phyloP scores from a whole-genome alignment of 306 rosid genomes.

The Castanea sativa region DNA sequence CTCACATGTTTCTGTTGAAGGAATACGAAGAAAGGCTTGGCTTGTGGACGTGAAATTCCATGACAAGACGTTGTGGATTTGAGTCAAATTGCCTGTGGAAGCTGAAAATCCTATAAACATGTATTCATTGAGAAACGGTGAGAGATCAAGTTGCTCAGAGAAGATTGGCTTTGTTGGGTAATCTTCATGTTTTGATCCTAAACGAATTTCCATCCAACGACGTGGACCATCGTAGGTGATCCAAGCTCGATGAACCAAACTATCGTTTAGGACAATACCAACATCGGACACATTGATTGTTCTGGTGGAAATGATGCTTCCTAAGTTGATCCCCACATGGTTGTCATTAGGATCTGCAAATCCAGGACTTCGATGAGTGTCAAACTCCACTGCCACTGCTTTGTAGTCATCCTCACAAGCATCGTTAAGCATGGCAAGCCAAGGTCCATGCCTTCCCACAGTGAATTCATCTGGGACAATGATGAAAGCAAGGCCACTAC shows the following conservation, averaged over 20 bases:
- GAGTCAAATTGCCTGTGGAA: constrained; percentile 70
- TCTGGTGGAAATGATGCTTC: constrained; percentile 51
- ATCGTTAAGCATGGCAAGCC: constrained; percentile 87
- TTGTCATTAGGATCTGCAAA: constrained; percentile 79
- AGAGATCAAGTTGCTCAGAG: constrained; percentile 38
- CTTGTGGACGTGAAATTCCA: constrained; percentile 70
- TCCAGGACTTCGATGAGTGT: constrained; percentile 55
- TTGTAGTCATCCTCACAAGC: constrained; percentile 65
- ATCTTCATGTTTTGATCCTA: constrained; percentile 34
- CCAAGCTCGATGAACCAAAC: constrained; percentile 44
- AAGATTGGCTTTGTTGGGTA: constrained; percentile 52
- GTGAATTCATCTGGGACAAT: constrained; percentile 86
- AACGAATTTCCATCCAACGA: constrained; percentile 57
- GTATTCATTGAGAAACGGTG: constrained; percentile 58
- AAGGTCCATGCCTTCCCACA: constrained; percentile 73
- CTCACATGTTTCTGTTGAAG: constrained; percentile 59
- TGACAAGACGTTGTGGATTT: constrained; percentile 63
- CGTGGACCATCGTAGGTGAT: constrained; percentile 54
- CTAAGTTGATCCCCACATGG: constrained; percentile 73
- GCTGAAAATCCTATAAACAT: constrained; percentile 90
- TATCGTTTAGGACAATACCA: constrained; percentile 30
- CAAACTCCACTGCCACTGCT: constrained; percentile 67
- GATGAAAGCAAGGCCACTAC: constrained; percentile 72
- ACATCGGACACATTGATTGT: constrained; percentile 53
- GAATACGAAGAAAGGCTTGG: constrained; percentile 61